Base-by-base conservation (phyloP, 495 filamentous ascomycete genomes). In the Penicillium salamii region DNA sequence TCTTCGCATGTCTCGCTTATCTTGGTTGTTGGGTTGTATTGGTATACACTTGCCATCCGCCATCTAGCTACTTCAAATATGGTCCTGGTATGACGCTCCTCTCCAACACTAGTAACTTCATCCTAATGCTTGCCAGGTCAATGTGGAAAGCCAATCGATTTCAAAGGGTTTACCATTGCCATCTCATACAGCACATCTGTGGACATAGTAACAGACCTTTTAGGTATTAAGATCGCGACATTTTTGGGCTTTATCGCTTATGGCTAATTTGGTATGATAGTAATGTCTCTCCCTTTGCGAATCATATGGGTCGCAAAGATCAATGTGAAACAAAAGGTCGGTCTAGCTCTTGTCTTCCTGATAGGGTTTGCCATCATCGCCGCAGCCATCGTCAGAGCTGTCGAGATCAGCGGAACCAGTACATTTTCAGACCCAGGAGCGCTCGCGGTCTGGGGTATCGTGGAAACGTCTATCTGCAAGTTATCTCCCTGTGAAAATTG, bases 171-270 rank as follows among this genome's bases (percentile, higher is more conserved):
- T 19, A 57, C 66, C 50, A 61, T 72, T 17, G 66, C 70, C 35
- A 67, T 77, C 9, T 68, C 63, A 44, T 76, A 66, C 51, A 72
- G 68, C 59, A 76, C 74, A 11, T 54, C 59, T 13, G 61, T 74
- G 38, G 74, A 77, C 40, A 69, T 77, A 42, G 50, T 72, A 6
- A 74, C 70, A 14, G 64, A 70, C 32, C 12, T 66, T 5, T 50
- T 70, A 20, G 66, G 64, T 65, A 58, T 40, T 49, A 32, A 3
- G 3, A 13, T 12, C 11, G 3, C 12, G 7, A 32, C 29, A 32
- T 7, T 5, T 5, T 32, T 8, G 12, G 12, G n/a, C 26, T 13
- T 21, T 3, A 29, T 21, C 13, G 5, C 14, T 6, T 4, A 26
- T 5, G 1, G 12, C 13, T 26, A n/a, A 32, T 12, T 2, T 8